Evolutionary conservation across 179 eudicot species (phyloP).

Genomic region (Amaranthus tricolor): DNA sequence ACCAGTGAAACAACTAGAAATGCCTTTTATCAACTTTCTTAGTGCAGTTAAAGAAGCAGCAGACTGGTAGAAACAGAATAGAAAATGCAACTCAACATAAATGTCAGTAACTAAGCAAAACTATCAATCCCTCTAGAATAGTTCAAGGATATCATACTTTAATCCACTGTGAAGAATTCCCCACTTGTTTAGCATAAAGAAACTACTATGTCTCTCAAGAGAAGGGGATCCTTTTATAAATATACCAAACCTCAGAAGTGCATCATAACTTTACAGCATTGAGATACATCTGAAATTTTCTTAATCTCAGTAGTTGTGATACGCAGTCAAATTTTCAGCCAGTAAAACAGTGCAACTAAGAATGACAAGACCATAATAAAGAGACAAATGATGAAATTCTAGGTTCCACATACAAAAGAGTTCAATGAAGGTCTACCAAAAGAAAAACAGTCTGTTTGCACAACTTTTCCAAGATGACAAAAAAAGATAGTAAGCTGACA

Average conservation of each 20-base stretch:
- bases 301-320: too few relatives aligned
- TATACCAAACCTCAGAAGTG: too few relatives aligned
- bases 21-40: background rate
- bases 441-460: background rate
- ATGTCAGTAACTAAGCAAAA: background rate
- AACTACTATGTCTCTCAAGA: too few relatives aligned
- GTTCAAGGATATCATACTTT: too few relatives aligned
- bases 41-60: background rate
- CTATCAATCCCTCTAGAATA: background rate
- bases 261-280: too few relatives aligned
- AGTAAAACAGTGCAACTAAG: background rate
- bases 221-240: too few relatives aligned
- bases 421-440: background rate
- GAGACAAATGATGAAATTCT: background rate
- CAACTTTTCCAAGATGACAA: background rate
- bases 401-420: background rate
- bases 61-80: background rate
- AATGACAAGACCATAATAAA: background rate
- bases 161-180: too few relatives aligned
- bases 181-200: too few relatives aligned
- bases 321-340: background rate
- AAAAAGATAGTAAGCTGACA: conserved; percentile 22
- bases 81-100: background rate
- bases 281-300: too few relatives aligned
- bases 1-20: background rate